Evolutionary conservation across 495 filamentous ascomycete species (phyloP), one percentile per base, ranked within the genome.

Genomic region (Daldinia grandis): DNA sequence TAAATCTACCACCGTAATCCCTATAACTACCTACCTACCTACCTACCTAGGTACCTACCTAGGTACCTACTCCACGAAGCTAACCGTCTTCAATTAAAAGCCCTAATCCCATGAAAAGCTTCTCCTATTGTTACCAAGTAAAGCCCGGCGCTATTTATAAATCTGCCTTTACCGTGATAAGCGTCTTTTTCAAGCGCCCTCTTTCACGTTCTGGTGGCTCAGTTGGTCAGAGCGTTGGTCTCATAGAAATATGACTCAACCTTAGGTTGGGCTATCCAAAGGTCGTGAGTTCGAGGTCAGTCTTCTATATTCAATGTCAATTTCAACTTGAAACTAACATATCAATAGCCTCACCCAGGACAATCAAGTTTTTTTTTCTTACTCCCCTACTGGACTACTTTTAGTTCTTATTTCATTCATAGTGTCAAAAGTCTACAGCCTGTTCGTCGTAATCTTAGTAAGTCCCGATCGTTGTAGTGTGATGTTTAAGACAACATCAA

Each of bases 151-250:
- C 42, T 24, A 17, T 0, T 40, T 8, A n/a, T n/a, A n/a, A n/a
- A n/a, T n/a, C n/a, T n/a, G n/a, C 33, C 38, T 17, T 40, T 7
- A 7, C 0, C 0, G 5, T 40, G 2, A 17, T 40, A 40, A 17
- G 4, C 5, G 5, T 40, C 5, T 40, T 40, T 40, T 40, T 40
- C 15, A 8, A 6, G 38, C n/a, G 8, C 0, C 7, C 4, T 37
- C 33, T 5, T 31, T 37, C 42, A 21, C 3, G 49, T 30, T 25
- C 17, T 53, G 50, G 25, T 53, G 10, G 50, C 25, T n/a, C 27
- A 53, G 50, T 17, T 53, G 50, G 50, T 17, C n/a, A 53, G 50
- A 28, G 25, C 25, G 25, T 53, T 53, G 25, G 50, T 53, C 50
- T 53, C 50, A 53, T 53, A 51, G 5, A 9, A 25, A 8, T 51